Conservation (phyloP, 495 filamentous ascomycete species). For the Pyrenopolyporus hunteri region DNA sequence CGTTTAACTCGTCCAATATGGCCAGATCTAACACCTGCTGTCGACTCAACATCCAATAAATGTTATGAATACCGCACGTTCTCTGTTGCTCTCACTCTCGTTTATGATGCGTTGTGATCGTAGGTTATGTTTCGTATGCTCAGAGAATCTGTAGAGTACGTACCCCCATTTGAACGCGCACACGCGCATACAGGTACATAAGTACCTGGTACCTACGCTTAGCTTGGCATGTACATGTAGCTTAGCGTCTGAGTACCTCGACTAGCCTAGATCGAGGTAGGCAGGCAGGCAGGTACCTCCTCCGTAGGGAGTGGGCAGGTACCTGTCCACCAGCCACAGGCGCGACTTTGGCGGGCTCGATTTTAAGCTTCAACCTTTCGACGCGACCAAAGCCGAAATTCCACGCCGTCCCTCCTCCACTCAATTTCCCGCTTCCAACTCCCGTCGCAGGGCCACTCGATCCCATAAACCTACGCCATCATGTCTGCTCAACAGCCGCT, state of each 20-base stretch:
- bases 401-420: too few relatives aligned
- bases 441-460: background rate
- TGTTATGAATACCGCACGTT: too few relatives aligned
- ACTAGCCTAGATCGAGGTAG: too few relatives aligned
- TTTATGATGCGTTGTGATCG: too few relatives aligned
- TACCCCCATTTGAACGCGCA: too few relatives aligned
- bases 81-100: too few relatives aligned
- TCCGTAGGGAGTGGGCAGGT: background rate
- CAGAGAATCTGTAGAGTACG: background rate
- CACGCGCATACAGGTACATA: background rate
- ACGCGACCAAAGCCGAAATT: background rate
- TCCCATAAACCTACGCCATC: background rate
- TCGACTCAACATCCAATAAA: too few relatives aligned
- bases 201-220: background rate
- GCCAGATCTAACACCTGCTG: too few relatives aligned
- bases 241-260: too few relatives aligned
- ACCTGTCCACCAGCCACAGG: constrained; percentile 1
- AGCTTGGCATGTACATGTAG: background rate
- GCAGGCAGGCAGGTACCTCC: background rate
- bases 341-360: background rate
- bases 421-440: background rate
- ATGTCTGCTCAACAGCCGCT: constrained; percentile 42
- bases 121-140: background rate
- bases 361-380: background rate
- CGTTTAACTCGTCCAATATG: background rate